Evolutionary conservation across 2,329 filamentous ascomycete genomes (phyloP).

Genomic region (Penicillium concentricum): DNA sequence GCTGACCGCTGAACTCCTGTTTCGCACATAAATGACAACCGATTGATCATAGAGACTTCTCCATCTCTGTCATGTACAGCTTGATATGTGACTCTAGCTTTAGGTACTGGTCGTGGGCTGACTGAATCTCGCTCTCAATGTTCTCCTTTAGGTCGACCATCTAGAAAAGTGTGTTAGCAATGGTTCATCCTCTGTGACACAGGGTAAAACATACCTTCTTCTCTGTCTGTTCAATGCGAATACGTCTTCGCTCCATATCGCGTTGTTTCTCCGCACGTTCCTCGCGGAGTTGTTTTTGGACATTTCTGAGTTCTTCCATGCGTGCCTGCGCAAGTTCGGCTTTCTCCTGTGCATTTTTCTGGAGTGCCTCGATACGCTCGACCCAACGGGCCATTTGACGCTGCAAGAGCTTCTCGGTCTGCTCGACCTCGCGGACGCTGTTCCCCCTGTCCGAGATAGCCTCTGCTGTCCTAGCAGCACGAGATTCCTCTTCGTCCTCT

Average conservation of each 20-base stretch:
- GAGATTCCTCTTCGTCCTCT: conserved; percentile 84
- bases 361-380: conserved; percentile 79
- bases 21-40: conserved; percentile 29
- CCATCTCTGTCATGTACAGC: conserved; percentile 98
- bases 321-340: conserved; percentile 76
- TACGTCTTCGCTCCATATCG: conserved; percentile 86
- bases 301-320: conserved; percentile 82
- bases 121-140: conserved; percentile 90
- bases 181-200: not conserved
- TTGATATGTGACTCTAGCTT: conserved; percentile 98
- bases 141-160: conserved; percentile 98
- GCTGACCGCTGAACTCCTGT: conserved; percentile 37
- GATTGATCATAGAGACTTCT: conserved; percentile 67
- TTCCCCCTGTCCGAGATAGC: conserved; percentile 84
- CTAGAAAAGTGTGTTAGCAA: conserved; percentile 49
- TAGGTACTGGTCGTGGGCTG: conserved; percentile 88
- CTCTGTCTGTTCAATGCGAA: conserved; percentile 97
- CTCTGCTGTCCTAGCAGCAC: conserved; percentile 78
- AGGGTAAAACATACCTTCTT: conserved; percentile 71
- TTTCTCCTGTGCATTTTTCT: conserved; percentile 77
- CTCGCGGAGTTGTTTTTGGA: conserved; percentile 77
- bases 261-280: conserved; percentile 83
- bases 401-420: conserved; percentile 78
- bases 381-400: conserved; percentile 83
- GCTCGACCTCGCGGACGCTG: conserved; percentile 86